These are phyloP conservation scores for Fusarium napiforme DNA, from an alignment of 2,329 filamentous ascomycete species.

Conservation along the genomic window DNA sequence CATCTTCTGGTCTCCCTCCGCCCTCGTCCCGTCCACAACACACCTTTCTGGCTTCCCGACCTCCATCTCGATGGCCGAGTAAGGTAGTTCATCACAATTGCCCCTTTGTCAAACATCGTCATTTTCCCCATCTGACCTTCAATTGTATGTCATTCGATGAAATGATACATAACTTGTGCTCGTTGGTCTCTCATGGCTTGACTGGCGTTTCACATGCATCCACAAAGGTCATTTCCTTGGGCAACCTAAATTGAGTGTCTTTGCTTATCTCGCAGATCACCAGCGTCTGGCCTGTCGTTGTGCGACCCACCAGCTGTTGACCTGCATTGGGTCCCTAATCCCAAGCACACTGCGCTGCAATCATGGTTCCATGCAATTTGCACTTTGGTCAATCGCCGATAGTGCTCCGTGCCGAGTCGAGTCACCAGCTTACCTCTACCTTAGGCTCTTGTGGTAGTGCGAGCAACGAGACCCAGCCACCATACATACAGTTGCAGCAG, in stretches of 20 bases:
- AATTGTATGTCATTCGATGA: slow-evolving; percentile 15
- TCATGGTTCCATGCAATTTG: slow-evolving; percentile 41
- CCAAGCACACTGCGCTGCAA: slow-evolving; percentile 18
- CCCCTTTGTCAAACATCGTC: slow-evolving; percentile 2
- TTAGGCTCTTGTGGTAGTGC: slow-evolving; percentile 18
- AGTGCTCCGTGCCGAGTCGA: slow-evolving; percentile 31
- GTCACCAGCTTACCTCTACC: slow-evolving; percentile 18
- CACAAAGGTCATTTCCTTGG: not conserved
- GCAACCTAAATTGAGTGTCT: not conserved
- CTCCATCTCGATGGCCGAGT: not conserved
- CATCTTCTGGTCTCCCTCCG: slow-evolving; percentile 11
- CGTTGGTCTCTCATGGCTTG: not conserved
- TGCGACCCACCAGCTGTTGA: slow-evolving; percentile 31
- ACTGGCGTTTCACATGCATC: not conserved
- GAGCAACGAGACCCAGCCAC: slow-evolving; percentile 14
- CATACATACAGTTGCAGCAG: not conserved
- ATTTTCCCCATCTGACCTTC: slow-evolving; percentile 6
- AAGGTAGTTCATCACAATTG: not conserved
- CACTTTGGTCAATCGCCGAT: slow-evolving; percentile 24
- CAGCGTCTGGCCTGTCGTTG: slow-evolving; percentile 9
- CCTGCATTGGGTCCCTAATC: slow-evolving; percentile 28
- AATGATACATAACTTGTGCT: not conserved
- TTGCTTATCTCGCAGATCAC: slow-evolving; percentile 40
- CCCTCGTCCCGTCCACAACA: slow-evolving; percentile 19
- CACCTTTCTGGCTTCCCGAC: not conserved